Conservation (phyloP, 352 stramenopile genomes). For the Phytophthora rubi region DNA sequence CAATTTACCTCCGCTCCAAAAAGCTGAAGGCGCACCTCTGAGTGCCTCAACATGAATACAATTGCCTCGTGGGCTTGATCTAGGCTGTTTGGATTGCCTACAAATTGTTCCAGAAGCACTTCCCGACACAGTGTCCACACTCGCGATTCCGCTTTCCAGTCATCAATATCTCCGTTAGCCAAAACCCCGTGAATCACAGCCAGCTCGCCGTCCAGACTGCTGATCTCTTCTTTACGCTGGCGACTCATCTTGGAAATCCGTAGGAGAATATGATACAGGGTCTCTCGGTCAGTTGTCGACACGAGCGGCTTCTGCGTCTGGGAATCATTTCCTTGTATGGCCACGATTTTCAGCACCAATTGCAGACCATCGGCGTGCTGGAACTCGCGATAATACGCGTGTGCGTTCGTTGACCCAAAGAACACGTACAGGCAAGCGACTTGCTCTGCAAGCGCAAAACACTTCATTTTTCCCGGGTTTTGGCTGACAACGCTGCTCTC, state of each 20-base stretch:
- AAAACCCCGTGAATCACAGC: conserved; percentile 52
- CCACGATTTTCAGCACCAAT: conserved; percentile 53
- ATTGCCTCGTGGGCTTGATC: conserved; percentile 38
- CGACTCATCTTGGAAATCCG: conserved; percentile 51
- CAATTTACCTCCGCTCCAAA: conserved; percentile 60
- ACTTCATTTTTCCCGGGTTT: conserved; percentile 17
- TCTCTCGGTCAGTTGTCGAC: conserved; percentile 31
- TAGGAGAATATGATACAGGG: conserved; percentile 47
- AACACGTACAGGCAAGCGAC: conserved; percentile 60
- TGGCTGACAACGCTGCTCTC: conserved; percentile 8
- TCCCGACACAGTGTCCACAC: conserved; percentile 46
- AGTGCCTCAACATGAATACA: conserved; percentile 52
- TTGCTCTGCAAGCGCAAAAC: conserved; percentile 52
- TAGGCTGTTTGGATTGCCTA: conserved; percentile 48
- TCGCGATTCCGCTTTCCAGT: conserved; percentile 22
- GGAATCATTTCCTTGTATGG: conserved; percentile 18
- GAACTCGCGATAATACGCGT: conserved; percentile 58
- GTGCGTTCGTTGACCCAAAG: conserved; percentile 43
- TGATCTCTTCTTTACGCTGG: conserved; percentile 57
- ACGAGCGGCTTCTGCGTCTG: conserved; percentile 25
- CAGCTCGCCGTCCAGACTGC: conserved; percentile 47
- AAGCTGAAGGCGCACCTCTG: conserved; percentile 39
- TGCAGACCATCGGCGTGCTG: conserved; percentile 57
- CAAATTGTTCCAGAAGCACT: conserved; percentile 64
- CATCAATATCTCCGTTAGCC: conserved; percentile 18